phyloP scores from a whole-genome alignment of 2,329 filamentous ascomycete genomes.

The Claviceps maximensis region DNA sequence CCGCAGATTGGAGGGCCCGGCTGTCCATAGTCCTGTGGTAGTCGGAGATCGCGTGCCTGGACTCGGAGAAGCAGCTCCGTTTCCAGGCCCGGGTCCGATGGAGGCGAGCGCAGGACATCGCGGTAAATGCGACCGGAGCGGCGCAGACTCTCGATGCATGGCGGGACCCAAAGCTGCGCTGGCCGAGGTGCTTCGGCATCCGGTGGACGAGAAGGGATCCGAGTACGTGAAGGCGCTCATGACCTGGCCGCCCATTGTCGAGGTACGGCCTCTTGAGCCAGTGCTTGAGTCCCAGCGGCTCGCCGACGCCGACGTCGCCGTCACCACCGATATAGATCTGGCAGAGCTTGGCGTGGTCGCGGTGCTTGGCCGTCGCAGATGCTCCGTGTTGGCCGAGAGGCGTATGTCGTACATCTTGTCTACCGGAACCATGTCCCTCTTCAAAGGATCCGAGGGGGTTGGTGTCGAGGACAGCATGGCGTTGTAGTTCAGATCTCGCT shows the following conservation, averaged over 20 bases:
- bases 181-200: slow-evolving; percentile 32
- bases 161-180: slow-evolving; percentile 21
- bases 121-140: slow-evolving; percentile 13
- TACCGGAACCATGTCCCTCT: slow-evolving; percentile 27
- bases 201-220: slow-evolving; percentile 27
- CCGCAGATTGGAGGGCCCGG: slow-evolving; percentile 27
- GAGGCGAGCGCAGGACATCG: slow-evolving; percentile 8
- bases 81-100: slow-evolving; percentile 8
- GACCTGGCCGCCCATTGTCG: slow-evolving; percentile 14
- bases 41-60: slow-evolving; percentile 12
- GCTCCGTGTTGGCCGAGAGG: slow-evolving; percentile 61
- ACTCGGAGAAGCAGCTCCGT: slow-evolving; percentile 7
- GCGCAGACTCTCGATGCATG: slow-evolving; percentile 17
- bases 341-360: slow-evolving; percentile 22
- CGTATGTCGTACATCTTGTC: slow-evolving; percentile 60
- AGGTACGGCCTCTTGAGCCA: slow-evolving; percentile 22
- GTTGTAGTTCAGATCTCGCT: slow-evolving; percentile 29
- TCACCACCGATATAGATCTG: slow-evolving; percentile 17
- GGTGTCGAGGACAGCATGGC: slow-evolving; percentile 17
- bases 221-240: slow-evolving; percentile 26
- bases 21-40: slow-evolving; percentile 20
- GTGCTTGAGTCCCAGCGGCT: slow-evolving; percentile 15
- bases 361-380: slow-evolving; percentile 37
- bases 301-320: slow-evolving; percentile 6
- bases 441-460: slow-evolving; percentile 10